Conservation (phyloP, 2,329 filamentous ascomycete genomes). For the Colletotrichum viniferum region DNA sequence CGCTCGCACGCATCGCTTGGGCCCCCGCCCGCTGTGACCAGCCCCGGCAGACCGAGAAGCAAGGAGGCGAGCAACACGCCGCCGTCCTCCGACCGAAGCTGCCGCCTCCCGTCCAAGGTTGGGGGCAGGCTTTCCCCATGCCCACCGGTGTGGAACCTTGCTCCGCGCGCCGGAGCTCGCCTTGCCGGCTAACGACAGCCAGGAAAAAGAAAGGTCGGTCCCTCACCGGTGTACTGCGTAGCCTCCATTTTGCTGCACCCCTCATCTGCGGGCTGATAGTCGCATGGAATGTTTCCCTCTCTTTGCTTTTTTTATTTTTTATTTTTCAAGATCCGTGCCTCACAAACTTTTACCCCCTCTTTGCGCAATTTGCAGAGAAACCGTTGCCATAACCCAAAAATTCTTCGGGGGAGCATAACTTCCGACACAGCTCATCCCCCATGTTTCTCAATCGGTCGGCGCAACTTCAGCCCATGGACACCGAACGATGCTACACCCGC, state of each 20-base stretch:
- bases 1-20: neutral
- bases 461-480: neutral
- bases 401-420: neutral
- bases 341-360: neutral
- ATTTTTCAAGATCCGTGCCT: neutral
- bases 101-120: neutral
- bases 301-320: neutral
- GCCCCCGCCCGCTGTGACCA: neutral
- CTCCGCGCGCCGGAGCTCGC: neutral
- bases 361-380: neutral
- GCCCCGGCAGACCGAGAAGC: neutral
- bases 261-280: neutral
- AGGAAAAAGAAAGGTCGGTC: constrained; percentile 7
- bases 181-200: neutral
- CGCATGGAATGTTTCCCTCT: neutral
- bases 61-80: neutral
- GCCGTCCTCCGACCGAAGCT: neutral
- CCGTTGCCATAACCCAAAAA: neutral
- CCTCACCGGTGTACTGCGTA: constrained; percentile 1
- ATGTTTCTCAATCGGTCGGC: neutral
- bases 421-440: neutral
- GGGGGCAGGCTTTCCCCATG: neutral
- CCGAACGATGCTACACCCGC: neutral
- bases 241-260: neutral
- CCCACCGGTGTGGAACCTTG: constrained; percentile 1